Percentiles rank a stretch among this genome's conserved stretches.
Evolutionary conservation across 495 filamentous ascomycete genomes (phyloP).

Genomic region (Aspergillus kassunensis): DNA sequence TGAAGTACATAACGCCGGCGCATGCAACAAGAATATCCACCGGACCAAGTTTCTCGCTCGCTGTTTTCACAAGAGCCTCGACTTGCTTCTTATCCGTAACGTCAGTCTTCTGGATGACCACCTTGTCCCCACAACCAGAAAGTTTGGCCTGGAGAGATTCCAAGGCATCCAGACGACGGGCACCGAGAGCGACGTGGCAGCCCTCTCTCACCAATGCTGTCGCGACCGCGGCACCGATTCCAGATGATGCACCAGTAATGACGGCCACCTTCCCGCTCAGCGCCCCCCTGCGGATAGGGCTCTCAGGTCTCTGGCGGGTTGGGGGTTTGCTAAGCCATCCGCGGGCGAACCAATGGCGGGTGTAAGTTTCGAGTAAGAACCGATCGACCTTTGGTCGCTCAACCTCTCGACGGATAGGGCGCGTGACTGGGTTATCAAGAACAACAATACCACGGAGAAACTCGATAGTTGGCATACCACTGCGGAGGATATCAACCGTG

Average conservation of each 20-base stretch:
- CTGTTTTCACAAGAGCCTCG: constrained; percentile 48
- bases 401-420: constrained; percentile 51
- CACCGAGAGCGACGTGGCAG: constrained; percentile 58
- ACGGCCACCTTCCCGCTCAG: constrained; percentile 52
- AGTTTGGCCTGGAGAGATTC: constrained; percentile 52
- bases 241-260: constrained; percentile 48
- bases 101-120: constrained; percentile 57
- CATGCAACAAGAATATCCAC: constrained; percentile 65
- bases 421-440: constrained; percentile 55
- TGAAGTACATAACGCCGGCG: constrained; percentile 73
- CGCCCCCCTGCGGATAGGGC: constrained; percentile 38
- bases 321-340: constrained; percentile 61
- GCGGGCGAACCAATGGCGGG: constrained; percentile 65
- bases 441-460: constrained; percentile 56
- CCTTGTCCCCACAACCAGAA: constrained; percentile 46
- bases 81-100: constrained; percentile 55
- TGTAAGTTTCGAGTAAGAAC: constrained; percentile 59
- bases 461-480: constrained; percentile 64
- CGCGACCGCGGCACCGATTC: constrained; percentile 49
- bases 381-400: constrained; percentile 58
- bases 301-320: constrained; percentile 29
- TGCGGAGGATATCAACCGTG: constrained; percentile 48
- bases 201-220: constrained; percentile 51
- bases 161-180: constrained; percentile 57
- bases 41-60: constrained; percentile 54